Base-by-base conservation (phyloP, 1,284 basidiomycete genomes). In the Ganoderma resinaceum region DNA sequence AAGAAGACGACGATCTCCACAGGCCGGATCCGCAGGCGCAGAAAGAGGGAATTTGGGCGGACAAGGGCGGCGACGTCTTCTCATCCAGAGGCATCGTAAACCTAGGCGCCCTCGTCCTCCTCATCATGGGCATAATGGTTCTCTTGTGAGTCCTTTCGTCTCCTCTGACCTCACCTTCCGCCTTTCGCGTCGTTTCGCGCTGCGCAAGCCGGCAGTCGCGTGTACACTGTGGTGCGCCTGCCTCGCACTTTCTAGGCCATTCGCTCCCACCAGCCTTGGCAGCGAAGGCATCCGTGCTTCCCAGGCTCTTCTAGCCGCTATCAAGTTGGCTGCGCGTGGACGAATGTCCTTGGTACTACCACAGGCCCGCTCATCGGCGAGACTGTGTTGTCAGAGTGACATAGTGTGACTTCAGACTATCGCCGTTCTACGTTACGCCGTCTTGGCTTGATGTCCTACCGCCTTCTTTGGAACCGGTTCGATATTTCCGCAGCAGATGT, bases 1-100 rank as follows among this genome's bases (percentile, higher is more conserved):
- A 81, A 62, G 72, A 76, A 6, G 80, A 81, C 70, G 80, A 81
- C 70, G 74, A 76, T 23, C 73, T 81, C 4, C 80, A 81, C 72
- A 68, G 71, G 37, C 80, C 80, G 1, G 80, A 80, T 43, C 71
- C 77, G 20, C 65, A 60, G 16, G 74, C 73, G 33, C 26, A 18
- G 7, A 29, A 23, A n/a, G 74, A 71, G 53, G 65, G 63, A 55
- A 65, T 62, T 29, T 46, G 61, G 38, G 73, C 76, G 31, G 74
- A 78, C 37, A 68, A 69, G 26, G 75, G 78, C 35, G 73, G 76
- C 0, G 68, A 76, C 67, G 64, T 78, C 46, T 67, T 79, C 68
- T 78, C 79, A 1, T 73, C 75, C 68, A 71, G 80, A 42, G 80
- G 79, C 1, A 16, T 80, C 66, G 65, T 71, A 37, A 82, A 82